Percentiles rank a stretch among this genome's conserved stretches.
phyloP scores from a whole-genome alignment of 108 stramenopile genomes.

The Nitzschia sp. region DNA sequence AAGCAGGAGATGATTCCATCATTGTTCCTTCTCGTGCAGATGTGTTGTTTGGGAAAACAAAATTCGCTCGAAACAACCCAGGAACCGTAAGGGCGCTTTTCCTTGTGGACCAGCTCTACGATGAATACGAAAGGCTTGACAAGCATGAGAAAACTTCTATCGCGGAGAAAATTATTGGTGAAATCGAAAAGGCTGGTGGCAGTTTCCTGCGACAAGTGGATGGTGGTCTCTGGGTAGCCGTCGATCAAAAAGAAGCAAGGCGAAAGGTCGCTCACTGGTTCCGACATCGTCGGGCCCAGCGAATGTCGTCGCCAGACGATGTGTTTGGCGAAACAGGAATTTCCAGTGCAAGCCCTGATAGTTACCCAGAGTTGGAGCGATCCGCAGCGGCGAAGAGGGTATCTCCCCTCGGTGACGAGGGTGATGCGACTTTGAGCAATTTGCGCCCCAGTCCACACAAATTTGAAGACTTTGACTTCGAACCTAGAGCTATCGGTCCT shows the following conservation, averaged over 20 bases:
- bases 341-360: too few relatives aligned
- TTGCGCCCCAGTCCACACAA: too few relatives aligned
- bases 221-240: background rate
- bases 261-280: slow-evolving; percentile 8
- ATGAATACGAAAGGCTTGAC: background rate
- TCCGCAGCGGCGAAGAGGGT: too few relatives aligned
- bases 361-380: too few relatives aligned
- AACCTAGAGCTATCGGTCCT: too few relatives aligned
- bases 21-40: slow-evolving; percentile 8
- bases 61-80: background rate
- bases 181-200: background rate
- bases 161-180: background rate
- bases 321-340: too few relatives aligned
- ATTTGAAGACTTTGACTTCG: too few relatives aligned
- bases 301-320: too few relatives aligned
- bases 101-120: background rate
- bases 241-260: background rate
- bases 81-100: background rate
- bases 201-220: slow-evolving; percentile 2
- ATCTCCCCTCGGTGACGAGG: too few relatives aligned
- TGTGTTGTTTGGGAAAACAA: slow-evolving; percentile 14
- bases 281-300: background rate
- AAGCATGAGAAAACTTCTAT: background rate
- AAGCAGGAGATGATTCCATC: background rate
- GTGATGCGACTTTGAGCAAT: too few relatives aligned